Evolutionary conservation across 2,329 filamentous ascomycete species (phyloP).

Genomic region (Diaporthe ilicicola): DNA sequence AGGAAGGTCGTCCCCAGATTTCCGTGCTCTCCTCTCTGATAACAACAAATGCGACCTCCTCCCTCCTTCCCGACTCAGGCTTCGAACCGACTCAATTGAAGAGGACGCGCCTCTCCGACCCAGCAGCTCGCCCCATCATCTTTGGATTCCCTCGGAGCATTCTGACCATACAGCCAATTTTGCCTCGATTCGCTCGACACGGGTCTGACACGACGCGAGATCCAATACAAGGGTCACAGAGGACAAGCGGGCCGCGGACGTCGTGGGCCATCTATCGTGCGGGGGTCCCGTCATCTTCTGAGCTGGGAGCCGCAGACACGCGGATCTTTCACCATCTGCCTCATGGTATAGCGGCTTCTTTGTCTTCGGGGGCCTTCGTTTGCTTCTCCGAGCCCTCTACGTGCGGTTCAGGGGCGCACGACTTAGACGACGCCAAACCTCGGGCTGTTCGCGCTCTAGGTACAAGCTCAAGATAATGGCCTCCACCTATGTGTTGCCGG

Average conservation of each 20-base stretch:
- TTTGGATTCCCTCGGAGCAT: not conserved
- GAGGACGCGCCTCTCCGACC: not conserved
- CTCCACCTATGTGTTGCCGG: slow-evolving; percentile 63
- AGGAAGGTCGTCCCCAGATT: slow-evolving; percentile 28
- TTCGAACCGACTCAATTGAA: slow-evolving; percentile 19
- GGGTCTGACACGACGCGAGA: slow-evolving; percentile 23
- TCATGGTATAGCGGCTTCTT: slow-evolving; percentile 30
- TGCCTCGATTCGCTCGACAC: not conserved
- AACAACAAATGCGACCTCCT: slow-evolving; percentile 11
- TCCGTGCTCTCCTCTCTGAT: not conserved
- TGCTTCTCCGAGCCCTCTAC: not conserved
- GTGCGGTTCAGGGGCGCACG: not conserved
- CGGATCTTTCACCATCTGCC: not conserved
- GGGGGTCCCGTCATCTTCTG: slow-evolving; percentile 23
- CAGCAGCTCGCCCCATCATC: not conserved
- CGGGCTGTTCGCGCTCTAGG: slow-evolving; percentile 2
- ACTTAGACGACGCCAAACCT: slow-evolving; percentile 1
- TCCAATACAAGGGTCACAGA: slow-evolving; percentile 16
- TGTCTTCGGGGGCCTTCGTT: not conserved
- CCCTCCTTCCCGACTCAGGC: not conserved
- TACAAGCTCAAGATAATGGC: slow-evolving; percentile 49
- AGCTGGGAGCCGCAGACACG: slow-evolving; percentile 1
- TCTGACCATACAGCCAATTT: not conserved
- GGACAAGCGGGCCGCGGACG: slow-evolving; percentile 18
- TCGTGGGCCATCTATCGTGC: slow-evolving; percentile 28